These are phyloP conservation scores for Aspergillus taichungensis DNA, from an alignment of 495 filamentous ascomycete genomes.

Conservation along the genomic window DNA sequence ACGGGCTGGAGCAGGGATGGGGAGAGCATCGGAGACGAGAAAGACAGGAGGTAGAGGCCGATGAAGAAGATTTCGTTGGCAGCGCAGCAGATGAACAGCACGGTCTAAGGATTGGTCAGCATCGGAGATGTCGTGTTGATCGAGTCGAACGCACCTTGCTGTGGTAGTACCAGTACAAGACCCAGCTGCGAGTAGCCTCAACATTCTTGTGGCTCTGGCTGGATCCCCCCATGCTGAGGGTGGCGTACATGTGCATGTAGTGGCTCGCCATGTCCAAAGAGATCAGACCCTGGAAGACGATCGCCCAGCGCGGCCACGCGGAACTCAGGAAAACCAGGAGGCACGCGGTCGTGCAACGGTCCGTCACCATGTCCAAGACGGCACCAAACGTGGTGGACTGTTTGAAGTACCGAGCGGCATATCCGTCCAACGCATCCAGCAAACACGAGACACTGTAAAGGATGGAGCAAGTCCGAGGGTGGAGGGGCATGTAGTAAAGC, in stretches of 20 bases:
- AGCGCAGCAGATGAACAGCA: conserved; percentile 84
- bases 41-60: conserved; percentile 93
- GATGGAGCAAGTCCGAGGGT: conserved; percentile 85
- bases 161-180: conserved; percentile 92
- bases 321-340: conserved; percentile 87
- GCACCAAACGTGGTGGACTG: conserved; percentile 93
- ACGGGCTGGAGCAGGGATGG: conserved; percentile 61
- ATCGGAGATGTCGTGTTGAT: neutral
- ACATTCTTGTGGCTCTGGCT: conserved; percentile 89
- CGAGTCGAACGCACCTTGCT: conserved; percentile 61
- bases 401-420: conserved; percentile 77
- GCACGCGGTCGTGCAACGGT: conserved; percentile 91
- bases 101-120: conserved; percentile 46
- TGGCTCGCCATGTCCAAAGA: conserved; percentile 87
- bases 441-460: conserved; percentile 91
- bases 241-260: conserved; percentile 98
- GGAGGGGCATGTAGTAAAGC: conserved; percentile 96
- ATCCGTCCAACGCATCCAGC: conserved; percentile 88
- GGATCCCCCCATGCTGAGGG: conserved; percentile 64
- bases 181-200: conserved; percentile 53
- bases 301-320: conserved; percentile 84
- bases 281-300: conserved; percentile 90
- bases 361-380: conserved; percentile 94
- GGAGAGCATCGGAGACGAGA: conserved; percentile 78
- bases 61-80: conserved; percentile 97